These are phyloP conservation scores for Blepharisma japonicum DNA, from an alignment of 73 alveolate genomes.

Conservation along the genomic window DNA sequence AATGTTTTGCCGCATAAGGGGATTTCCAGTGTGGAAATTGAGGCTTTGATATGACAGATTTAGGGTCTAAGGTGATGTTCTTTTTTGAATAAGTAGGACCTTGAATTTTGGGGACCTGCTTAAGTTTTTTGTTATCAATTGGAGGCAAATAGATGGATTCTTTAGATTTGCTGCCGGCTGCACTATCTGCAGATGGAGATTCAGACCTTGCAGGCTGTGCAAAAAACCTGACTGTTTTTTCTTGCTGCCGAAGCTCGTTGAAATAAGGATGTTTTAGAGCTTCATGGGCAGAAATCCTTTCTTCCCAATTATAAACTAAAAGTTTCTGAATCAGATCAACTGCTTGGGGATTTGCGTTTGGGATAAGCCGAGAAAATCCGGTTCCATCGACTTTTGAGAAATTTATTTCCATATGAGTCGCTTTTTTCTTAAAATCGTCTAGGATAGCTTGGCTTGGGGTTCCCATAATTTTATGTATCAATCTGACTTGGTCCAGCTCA, in stretches of 20 bases:
- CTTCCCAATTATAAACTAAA: slow-evolving; percentile 43
- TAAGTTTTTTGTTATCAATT: too few relatives aligned
- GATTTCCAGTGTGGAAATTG: too few relatives aligned
- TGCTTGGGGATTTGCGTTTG: slow-evolving; percentile 58
- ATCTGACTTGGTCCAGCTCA: slow-evolving; percentile 90
- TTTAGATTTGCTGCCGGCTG: too few relatives aligned
- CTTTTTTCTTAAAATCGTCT: slow-evolving; percentile 70
- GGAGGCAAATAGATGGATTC: too few relatives aligned
- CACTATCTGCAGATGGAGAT: too few relatives aligned
- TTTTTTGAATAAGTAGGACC: too few relatives aligned
- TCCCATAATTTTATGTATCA: slow-evolving; percentile 87
- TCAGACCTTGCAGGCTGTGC: too few relatives aligned
- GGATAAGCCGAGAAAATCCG: slow-evolving; percentile 69
- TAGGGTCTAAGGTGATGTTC: too few relatives aligned
- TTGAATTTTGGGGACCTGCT: too few relatives aligned
- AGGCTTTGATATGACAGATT: too few relatives aligned
- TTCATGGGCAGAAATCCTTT: slow-evolving; percentile 63
- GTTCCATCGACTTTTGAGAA: slow-evolving; percentile 83
- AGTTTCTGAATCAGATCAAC: slow-evolving; percentile 43
- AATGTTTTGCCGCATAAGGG: too few relatives aligned
- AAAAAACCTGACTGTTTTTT: slow-evolving; percentile 27
- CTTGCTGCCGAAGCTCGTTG: slow-evolving; percentile 63
- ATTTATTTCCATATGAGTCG: slow-evolving; percentile 81
- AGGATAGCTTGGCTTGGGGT: slow-evolving; percentile 81
- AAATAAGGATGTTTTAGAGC: slow-evolving; percentile 71